phyloP scores from a whole-genome alignment of 2,329 filamentous ascomycete genomes.

The Thelonectria olida region DNA sequence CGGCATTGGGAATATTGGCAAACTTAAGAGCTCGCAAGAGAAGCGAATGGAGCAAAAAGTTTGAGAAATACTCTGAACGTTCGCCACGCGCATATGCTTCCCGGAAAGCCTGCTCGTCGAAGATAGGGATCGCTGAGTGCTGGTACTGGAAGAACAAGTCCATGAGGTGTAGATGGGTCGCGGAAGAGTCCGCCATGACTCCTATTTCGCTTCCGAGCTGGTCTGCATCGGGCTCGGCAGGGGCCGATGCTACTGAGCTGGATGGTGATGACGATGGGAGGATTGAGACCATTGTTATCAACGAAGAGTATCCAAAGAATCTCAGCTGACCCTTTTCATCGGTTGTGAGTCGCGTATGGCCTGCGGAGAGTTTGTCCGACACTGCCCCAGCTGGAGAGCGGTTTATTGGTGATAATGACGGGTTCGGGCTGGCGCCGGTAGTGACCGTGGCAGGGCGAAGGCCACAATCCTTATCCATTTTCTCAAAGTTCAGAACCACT shows the following conservation, averaged over 20 bases:
- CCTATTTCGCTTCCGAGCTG: neutral
- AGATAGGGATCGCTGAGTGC: neutral
- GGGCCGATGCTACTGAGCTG: neutral
- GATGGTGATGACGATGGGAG: neutral
- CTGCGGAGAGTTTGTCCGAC: neutral
- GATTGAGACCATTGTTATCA: neutral
- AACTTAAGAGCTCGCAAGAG: neutral
- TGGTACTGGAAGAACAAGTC: constrained; percentile 1
- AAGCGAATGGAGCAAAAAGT: neutral
- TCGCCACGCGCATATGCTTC: neutral
- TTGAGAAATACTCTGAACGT: neutral
- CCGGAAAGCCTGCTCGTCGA: neutral
- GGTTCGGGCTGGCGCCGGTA: neutral
- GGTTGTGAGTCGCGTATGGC: neutral
- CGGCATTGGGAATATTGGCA: neutral
- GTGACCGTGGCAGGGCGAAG: neutral
- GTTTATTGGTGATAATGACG: neutral
- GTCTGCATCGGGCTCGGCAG: neutral
- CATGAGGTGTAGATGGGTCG: neutral
- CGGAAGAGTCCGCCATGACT: neutral
- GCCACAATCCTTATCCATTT: neutral
- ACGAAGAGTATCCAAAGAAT: neutral
- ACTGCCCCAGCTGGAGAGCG: neutral
- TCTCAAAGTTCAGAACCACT: neutral
- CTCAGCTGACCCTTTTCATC: neutral